Percentiles rank a stretch among this genome's conserved stretches.
phyloP scores from a whole-genome alignment of 176 grass and related monocot genomes.

The Leersia perrieri region DNA sequence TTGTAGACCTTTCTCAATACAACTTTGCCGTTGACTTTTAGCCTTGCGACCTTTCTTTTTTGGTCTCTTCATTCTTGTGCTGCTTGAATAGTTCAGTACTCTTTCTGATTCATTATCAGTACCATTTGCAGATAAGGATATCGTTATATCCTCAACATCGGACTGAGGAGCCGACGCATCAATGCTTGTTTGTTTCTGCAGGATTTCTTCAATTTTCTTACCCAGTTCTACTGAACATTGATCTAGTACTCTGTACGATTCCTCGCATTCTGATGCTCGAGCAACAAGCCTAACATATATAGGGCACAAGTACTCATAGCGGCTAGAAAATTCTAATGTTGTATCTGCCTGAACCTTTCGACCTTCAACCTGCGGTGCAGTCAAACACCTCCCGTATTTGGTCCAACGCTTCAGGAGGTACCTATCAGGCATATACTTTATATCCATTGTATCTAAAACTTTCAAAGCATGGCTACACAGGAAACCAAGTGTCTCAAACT shows the following conservation, averaged over 20 bases:
- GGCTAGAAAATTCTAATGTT: constrained; percentile 55
- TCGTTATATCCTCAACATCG: constrained; percentile 40
- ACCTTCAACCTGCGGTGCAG: constrained; percentile 21
- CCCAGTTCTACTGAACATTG: constrained; percentile 47
- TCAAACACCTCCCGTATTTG: constrained; percentile 40
- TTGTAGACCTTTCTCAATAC: constrained; percentile 39
- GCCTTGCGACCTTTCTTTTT: constrained; percentile 34
- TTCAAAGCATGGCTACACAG: constrained; percentile 67
- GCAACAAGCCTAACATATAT: constrained; percentile 49
- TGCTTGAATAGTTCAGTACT: constrained; percentile 27
- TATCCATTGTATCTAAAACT: constrained; percentile 65
- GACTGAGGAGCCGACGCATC: constrained; percentile 26
- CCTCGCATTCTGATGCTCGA: constrained; percentile 63
- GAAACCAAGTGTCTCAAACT: constrained; percentile 64
- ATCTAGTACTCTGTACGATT: constrained; percentile 51
- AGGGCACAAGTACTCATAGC: constrained; percentile 51
- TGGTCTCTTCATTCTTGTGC: constrained; percentile 23
- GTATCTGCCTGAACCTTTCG: constrained; percentile 44
- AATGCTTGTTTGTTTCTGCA: constrained; percentile 55
- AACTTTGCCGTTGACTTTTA: constrained; percentile 38
- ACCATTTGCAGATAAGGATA: constrained; percentile 44
- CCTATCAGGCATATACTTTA: constrained; percentile 57
- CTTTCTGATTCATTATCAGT: constrained; percentile 30
- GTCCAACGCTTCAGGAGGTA: constrained; percentile 66
- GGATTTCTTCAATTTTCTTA: constrained; percentile 51